A percentile compares a stretch with the other conserved stretches of the same genome.
Evolutionary conservation across 768 basidiomycete genomes (phyloP).

Genomic region (Hemileccinum impolitum): DNA sequence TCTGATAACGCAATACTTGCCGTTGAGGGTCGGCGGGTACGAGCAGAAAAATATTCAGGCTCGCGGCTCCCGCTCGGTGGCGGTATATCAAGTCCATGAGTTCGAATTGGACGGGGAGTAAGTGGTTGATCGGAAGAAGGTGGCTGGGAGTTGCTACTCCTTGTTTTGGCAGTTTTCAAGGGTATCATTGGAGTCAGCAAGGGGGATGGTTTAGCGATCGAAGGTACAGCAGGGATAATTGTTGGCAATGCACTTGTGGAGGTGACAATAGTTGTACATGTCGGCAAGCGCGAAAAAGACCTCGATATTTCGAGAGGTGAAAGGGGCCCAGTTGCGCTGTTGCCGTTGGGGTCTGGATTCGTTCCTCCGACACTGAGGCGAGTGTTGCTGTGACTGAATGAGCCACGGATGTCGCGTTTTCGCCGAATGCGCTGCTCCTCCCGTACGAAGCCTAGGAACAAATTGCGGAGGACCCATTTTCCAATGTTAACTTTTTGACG

Average conservation of each 20-base stretch:
- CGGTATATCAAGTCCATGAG: slow-evolving; percentile 42
- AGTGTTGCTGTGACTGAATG: slow-evolving; percentile 14
- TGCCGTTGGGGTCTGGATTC: slow-evolving; percentile 27
- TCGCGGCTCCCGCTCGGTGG: slow-evolving; percentile 29
- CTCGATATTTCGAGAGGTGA: slow-evolving; percentile 32
- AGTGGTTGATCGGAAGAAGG: slow-evolving; percentile 32
- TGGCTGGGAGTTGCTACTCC: slow-evolving; percentile 43
- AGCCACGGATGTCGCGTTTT: slow-evolving; percentile 27
- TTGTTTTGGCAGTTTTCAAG: slow-evolving; percentile 31
- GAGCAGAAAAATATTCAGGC: slow-evolving; percentile 53
- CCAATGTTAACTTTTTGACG: slow-evolving; percentile 77
- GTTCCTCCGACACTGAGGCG: slow-evolving; percentile 23
- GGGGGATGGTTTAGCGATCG: slow-evolving; percentile 47
- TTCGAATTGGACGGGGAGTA: slow-evolving; percentile 37
- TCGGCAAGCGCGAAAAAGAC: slow-evolving; percentile 21
- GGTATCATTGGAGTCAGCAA: slow-evolving; percentile 61
- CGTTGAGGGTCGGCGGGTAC: slow-evolving; percentile 45
- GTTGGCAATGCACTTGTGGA: slow-evolving; percentile 69
- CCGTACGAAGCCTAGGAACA: slow-evolving; percentile 75
- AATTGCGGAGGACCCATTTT: slow-evolving; percentile 85
- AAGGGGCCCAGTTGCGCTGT: slow-evolving; percentile 19
- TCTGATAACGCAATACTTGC: slow-evolving; percentile 42
- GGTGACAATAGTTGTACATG: slow-evolving; percentile 47
- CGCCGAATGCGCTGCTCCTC: slow-evolving; percentile 56
- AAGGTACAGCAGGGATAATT: slow-evolving; percentile 46